Conservation (phyloP, 2,329 filamentous ascomycete genomes). For the Cyphellophora europaea region DNA sequence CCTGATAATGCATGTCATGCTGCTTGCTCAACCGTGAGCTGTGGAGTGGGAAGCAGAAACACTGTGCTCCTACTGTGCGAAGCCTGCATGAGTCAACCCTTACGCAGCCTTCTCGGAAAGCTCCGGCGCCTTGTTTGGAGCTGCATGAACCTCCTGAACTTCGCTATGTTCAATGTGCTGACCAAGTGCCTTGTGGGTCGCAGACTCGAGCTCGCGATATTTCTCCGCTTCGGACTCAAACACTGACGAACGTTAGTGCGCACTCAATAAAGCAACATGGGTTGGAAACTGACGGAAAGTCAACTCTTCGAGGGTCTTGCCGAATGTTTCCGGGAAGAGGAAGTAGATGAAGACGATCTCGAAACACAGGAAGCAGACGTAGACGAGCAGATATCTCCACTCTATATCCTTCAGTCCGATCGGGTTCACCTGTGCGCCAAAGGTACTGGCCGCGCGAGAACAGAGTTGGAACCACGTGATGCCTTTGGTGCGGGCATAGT, state of each 20-base stretch:
- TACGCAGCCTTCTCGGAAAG: too few relatives aligned
- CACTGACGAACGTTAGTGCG: conserved; percentile 2
- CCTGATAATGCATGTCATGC: too few relatives aligned
- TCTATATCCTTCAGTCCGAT: conserved; percentile 30
- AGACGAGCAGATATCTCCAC: conserved; percentile 37
- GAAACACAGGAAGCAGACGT: conserved; percentile 31
- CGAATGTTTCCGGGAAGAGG: conserved; percentile 34
- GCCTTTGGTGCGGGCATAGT: conserved; percentile 47
- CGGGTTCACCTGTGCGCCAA: conserved; percentile 32
- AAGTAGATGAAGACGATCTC: conserved; percentile 34
- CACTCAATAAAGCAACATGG: not conserved
- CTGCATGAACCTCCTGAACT: conserved; percentile 1
- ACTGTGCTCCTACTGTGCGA: too few relatives aligned
- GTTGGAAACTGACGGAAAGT: conserved; percentile 24
- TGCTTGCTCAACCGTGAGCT: too few relatives aligned
- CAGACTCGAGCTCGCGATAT: conserved; percentile 4
- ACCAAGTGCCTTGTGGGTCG: conserved; percentile 3
- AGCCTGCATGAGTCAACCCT: too few relatives aligned
- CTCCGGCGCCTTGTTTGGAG: not conserved
- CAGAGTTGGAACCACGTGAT: conserved; percentile 49
- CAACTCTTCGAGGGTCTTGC: conserved; percentile 34
- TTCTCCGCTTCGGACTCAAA: conserved; percentile 4
- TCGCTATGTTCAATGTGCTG: conserved; percentile 2
- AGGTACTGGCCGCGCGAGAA: conserved; percentile 30
- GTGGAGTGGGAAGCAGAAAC: too few relatives aligned